phyloP scores from a whole-genome alignment of 345 rosid genomes.

The Aquilaria sinensis region DNA sequence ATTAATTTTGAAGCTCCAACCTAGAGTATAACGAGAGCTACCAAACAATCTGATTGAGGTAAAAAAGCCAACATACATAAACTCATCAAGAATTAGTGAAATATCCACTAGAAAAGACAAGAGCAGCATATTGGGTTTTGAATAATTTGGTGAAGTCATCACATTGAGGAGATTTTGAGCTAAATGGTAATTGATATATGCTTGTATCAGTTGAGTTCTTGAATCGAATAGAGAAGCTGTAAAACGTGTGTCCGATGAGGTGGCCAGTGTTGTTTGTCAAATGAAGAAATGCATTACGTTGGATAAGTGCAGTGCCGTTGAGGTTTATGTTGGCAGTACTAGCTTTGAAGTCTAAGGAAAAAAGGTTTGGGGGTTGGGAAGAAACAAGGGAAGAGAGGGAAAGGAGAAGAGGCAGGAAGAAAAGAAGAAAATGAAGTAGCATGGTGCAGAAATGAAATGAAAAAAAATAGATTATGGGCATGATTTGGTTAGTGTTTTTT shows the following conservation, averaged over 20 bases:
- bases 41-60: conserved; percentile 82
- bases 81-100: conserved; percentile 41
- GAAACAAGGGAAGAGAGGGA: conserved; percentile 22
- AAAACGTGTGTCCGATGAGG: conserved; percentile 68
- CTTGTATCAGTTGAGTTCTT: conserved; percentile 47
- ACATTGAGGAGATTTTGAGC: conserved; percentile 32
- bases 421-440: conserved; percentile 5
- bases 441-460: conserved; percentile 4
- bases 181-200: conserved; percentile 81
- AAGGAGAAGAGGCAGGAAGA: conserved; percentile 12
- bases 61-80: conserved; percentile 83
- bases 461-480: no score
- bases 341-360: conserved; percentile 40
- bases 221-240: conserved; percentile 45
- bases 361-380: conserved; percentile 32
- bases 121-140: conserved; percentile 53
- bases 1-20: conserved; percentile 73
- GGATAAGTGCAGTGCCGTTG: conserved; percentile 46
- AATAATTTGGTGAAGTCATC: conserved; percentile 53
- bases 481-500: not conserved
- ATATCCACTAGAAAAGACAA: conserved; percentile 55
- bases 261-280: conserved; percentile 53
- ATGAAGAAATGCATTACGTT: conserved; percentile 46
- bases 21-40: conserved; percentile 66
- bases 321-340: conserved; percentile 33